phyloP scores from a whole-genome alignment of 2,329 filamentous ascomycete species.

The Alternaria tenuissima region DNA sequence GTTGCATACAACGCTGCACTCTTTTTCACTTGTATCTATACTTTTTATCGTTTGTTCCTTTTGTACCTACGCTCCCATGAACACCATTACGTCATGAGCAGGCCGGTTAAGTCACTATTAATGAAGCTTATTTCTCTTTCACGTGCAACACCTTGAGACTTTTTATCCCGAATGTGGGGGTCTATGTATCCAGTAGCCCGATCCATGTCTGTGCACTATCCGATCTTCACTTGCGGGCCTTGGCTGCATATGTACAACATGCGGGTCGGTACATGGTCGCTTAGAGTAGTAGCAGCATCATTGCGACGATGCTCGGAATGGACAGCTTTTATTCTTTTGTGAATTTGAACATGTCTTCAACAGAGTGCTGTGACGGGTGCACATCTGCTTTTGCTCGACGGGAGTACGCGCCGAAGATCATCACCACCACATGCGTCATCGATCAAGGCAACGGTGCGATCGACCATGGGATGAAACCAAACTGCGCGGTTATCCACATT shows the following conservation, averaged over 20 bases:
- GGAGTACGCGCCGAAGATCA: not conserved
- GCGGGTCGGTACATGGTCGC: slow-evolving; percentile 14
- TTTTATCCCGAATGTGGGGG: not conserved
- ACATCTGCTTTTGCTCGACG: not conserved
- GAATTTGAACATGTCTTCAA: not conserved
- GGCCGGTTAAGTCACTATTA: slow-evolving; percentile 16
- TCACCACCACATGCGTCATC: not conserved
- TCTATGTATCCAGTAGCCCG: not conserved
- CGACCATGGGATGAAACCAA: not conserved
- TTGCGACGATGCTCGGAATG: not conserved
- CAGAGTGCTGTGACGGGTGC: not conserved
- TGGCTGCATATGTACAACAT: slow-evolving; percentile 32
- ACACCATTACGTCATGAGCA: slow-evolving; percentile 1
- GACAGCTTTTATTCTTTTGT: not conserved
- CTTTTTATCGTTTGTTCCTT: slow-evolving; percentile 7
- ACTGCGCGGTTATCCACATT: not conserved
- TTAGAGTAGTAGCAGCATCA: slow-evolving; percentile 3
- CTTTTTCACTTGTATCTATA: slow-evolving; percentile 20
- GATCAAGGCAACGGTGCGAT: not conserved
- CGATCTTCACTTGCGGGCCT: slow-evolving; percentile 11
- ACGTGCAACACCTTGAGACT: not conserved
- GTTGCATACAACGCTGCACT: slow-evolving; percentile 19
- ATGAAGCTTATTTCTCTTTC: slow-evolving; percentile 11
- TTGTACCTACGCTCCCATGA: slow-evolving; percentile 8
- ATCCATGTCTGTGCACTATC: slow-evolving; percentile 15